Evolutionary conservation across 345 rosid species (phyloP).

Genomic region (Pistacia integerrima): DNA sequence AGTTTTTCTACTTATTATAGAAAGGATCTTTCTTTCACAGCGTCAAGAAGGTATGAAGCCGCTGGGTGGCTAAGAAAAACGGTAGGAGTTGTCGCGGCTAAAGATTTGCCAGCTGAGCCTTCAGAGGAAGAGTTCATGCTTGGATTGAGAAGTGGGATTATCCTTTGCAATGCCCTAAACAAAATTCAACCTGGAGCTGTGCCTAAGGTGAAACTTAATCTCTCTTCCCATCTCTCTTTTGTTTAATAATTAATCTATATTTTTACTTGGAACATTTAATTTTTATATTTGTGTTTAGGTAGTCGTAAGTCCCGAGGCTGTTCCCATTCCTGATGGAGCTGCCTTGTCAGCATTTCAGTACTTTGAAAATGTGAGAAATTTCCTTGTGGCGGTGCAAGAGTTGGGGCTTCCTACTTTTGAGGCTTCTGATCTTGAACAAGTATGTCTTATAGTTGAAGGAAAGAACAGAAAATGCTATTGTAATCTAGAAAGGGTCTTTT

Average conservation of each 20-base stretch:
- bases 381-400: constrained; percentile 73
- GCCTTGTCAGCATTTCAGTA: constrained; percentile 87
- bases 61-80: constrained; percentile 83
- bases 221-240: not conserved
- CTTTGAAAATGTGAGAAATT: constrained; percentile 88
- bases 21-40: constrained; percentile 37
- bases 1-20: not conserved
- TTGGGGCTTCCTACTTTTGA: constrained; percentile 79
- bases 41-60: constrained; percentile 72
- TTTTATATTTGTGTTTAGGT: constrained; percentile 44
- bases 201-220: constrained; percentile 49
- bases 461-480: not conserved
- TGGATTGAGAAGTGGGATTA: constrained; percentile 85
- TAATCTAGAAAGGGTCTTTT: not conserved
- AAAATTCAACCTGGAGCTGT: constrained; percentile 82
- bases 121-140: constrained; percentile 81
- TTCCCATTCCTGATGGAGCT: constrained; percentile 77
- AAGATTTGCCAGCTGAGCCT: constrained; percentile 85
- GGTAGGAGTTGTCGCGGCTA: constrained; percentile 78
- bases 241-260: not conserved
- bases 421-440: constrained; percentile 94
- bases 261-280: not conserved
- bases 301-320: constrained; percentile 83
- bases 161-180: constrained; percentile 79
- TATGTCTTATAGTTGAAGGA: constrained; percentile 24